Evolutionary conservation across 768 basidiomycete genomes (phyloP).

Genomic region (Lactarius hatsudake): DNA sequence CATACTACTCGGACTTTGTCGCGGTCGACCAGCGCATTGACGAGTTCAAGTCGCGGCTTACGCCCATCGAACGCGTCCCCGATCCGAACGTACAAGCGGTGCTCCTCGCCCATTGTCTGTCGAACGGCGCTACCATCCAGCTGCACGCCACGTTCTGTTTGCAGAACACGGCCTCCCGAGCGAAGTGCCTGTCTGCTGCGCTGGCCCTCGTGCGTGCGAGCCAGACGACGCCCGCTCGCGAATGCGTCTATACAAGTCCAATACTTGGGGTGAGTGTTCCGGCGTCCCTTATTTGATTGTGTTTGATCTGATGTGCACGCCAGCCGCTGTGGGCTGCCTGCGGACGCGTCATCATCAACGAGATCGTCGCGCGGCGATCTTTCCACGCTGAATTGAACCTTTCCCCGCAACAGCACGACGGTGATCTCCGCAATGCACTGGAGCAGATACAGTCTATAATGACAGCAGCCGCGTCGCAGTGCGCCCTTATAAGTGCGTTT

Average conservation of each 20-base stretch:
- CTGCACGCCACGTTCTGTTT: slow-evolving; percentile 31
- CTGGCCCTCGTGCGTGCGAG: slow-evolving; percentile 22
- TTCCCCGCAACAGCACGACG: slow-evolving; percentile 12
- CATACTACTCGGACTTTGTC: slow-evolving; percentile 30
- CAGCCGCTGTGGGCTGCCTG: slow-evolving; percentile 25
- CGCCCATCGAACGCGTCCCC: slow-evolving; percentile 25
- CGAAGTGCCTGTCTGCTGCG: slow-evolving; percentile 26
- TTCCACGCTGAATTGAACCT: slow-evolving; percentile 14
- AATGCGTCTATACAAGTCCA: slow-evolving; percentile 5
- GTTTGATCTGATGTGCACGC: neutral
- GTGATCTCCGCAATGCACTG: slow-evolving; percentile 19
- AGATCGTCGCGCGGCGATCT: slow-evolving; percentile 22
- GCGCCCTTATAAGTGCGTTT: slow-evolving; percentile 23
- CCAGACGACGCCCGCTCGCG: slow-evolving; percentile 5
- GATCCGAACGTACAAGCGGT: slow-evolving; percentile 27
- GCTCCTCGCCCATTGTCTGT: slow-evolving; percentile 32
- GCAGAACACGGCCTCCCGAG: slow-evolving; percentile 25
- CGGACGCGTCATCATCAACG: slow-evolving; percentile 26
- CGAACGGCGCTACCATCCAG: slow-evolving; percentile 33
- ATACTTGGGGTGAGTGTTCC: slow-evolving; percentile 17
- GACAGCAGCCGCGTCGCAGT: slow-evolving; percentile 14
- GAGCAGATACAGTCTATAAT: slow-evolving; percentile 24
- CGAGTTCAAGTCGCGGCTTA: slow-evolving; percentile 30
- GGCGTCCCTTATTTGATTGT: no score
- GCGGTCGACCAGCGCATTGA: slow-evolving; percentile 34